Evolutionary conservation across 345 rosid genomes (phyloP).

Genomic region (Trapa incisa): DNA sequence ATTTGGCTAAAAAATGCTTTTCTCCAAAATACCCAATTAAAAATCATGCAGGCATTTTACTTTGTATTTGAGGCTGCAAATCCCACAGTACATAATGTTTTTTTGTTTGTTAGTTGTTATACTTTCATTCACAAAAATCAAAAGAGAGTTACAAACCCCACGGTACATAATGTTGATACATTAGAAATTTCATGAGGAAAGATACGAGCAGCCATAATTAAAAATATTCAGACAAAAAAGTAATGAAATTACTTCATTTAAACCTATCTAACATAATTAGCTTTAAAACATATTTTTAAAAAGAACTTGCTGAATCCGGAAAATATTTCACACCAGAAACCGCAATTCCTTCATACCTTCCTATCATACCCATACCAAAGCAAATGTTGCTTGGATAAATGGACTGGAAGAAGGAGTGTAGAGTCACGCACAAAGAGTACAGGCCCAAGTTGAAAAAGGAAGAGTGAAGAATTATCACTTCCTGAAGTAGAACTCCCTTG

Average conservation of each 20-base stretch:
- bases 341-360: constrained; percentile 40
- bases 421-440: constrained; percentile 75
- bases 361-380: constrained; percentile 97
- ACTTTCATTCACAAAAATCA: no score
- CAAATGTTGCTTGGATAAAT: constrained; percentile 89
- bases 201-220: background rate
- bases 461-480: constrained; percentile 63
- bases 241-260: background rate
- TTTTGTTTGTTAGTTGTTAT: no score
- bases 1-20: background rate
- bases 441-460: constrained; percentile 93
- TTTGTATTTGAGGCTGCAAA: no score
- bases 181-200: background rate
- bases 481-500: constrained; percentile 49
- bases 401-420: constrained; percentile 82
- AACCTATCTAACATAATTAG: background rate
- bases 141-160: background rate
- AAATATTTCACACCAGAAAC: background rate
- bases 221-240: background rate
- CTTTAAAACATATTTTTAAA: no score
- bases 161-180: background rate
- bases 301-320: background rate
- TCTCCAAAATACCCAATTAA: background rate
- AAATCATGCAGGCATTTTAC: background rate
- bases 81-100: no score